Percentiles rank a stretch among this genome's conserved stretches.
Conservation (phyloP, 2,329 filamentous ascomycete species). For the Ascochyta fabae region DNA sequence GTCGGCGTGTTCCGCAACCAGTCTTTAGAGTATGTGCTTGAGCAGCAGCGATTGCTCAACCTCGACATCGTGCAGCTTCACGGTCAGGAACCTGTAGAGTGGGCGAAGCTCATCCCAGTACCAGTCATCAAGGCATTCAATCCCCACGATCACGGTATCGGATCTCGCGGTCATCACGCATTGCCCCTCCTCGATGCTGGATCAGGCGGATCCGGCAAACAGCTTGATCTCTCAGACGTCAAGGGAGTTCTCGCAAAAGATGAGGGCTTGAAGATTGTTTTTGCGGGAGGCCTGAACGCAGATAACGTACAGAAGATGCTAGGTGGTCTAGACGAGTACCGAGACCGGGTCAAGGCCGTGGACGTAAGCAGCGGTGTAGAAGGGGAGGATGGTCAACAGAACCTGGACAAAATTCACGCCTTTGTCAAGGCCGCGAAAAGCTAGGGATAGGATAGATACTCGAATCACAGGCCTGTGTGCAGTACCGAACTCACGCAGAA, state of each 20-base stretch:
- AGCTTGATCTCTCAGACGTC: slow-evolving; percentile 74
- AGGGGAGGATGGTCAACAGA: slow-evolving; percentile 72
- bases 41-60: slow-evolving; percentile 74
- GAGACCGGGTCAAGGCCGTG: slow-evolving; percentile 74
- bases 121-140: slow-evolving; percentile 89
- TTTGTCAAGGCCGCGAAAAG: slow-evolving; percentile 76
- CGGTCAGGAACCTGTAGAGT: slow-evolving; percentile 89
- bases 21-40: slow-evolving; percentile 79
- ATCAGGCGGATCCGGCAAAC: slow-evolving; percentile 78
- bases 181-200: slow-evolving; percentile 88
- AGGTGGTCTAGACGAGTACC: slow-evolving; percentile 64
- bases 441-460: slow-evolving; percentile 11
- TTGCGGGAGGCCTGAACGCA: slow-evolving; percentile 84
- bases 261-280: slow-evolving; percentile 72
- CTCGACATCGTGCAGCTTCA: slow-evolving; percentile 94
- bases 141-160: slow-evolving; percentile 74
- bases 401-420: slow-evolving; percentile 76
- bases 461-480: background rate
- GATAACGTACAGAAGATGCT: slow-evolving; percentile 77
- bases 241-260: slow-evolving; percentile 71
- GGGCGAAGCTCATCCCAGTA: slow-evolving; percentile 86
- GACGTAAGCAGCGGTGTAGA: slow-evolving; percentile 97
- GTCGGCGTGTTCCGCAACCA: slow-evolving; percentile 97
- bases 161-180: slow-evolving; percentile 78
- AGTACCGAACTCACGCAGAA: background rate